These are phyloP conservation scores for Cucumis hystrix DNA, from an alignment of 306 rosid species.

Conservation along the genomic window DNA sequence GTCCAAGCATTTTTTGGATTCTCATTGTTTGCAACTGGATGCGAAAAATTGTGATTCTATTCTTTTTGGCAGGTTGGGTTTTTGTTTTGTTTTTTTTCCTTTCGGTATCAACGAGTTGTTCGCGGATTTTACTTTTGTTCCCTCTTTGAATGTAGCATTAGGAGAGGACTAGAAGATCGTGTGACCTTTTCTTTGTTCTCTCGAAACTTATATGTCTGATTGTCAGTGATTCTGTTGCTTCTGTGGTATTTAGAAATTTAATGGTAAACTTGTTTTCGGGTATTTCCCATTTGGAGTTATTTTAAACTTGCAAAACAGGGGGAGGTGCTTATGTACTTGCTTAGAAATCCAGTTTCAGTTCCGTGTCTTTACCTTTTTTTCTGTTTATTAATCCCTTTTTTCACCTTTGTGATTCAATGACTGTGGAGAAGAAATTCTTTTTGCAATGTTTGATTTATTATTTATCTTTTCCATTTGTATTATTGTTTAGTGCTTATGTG, in stretches of 20 bases:
- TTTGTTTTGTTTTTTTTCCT: conserved; percentile 7
- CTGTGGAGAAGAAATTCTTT: background rate
- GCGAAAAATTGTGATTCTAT: conserved; percentile 19
- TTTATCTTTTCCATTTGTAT: background rate
- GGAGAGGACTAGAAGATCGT: background rate
- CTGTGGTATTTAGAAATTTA: background rate
- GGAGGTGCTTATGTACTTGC: background rate
- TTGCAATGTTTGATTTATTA: background rate
- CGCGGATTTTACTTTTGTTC: background rate
- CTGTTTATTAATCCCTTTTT: background rate
- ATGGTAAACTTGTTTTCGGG: background rate
- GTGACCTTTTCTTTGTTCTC: background rate
- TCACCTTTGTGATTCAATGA: background rate
- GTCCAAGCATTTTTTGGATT: conserved; percentile 9
- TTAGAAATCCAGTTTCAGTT: too few relatives aligned
- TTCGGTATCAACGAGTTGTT: background rate
- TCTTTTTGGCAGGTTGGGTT: background rate
- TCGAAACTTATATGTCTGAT: background rate
- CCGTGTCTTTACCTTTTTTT: too few relatives aligned
- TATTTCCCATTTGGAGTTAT: background rate
- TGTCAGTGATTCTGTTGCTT: background rate
- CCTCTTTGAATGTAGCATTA: background rate
- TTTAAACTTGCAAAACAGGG: background rate
- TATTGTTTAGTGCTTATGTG: background rate
- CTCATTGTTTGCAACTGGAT: conserved; percentile 3